These are phyloP conservation scores for Bauhinia variegata DNA, from an alignment of 306 rosid species.

Conservation along the genomic window DNA sequence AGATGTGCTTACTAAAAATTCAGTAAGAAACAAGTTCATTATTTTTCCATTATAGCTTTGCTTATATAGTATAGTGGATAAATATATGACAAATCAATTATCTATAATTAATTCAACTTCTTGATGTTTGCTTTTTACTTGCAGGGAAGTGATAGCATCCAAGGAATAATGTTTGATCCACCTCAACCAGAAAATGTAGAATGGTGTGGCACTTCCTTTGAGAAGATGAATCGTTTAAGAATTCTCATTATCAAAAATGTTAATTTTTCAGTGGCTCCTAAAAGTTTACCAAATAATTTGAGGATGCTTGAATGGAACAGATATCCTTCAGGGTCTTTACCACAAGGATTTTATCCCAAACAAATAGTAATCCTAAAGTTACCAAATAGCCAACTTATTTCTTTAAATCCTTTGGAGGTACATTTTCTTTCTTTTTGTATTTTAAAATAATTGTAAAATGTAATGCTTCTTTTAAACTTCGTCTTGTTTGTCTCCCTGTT, in stretches of 20 bases:
- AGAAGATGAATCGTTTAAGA: constrained; percentile 10
- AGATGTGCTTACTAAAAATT: not conserved
- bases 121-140: not conserved
- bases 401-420: constrained; percentile 2
- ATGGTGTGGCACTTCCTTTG: not conserved
- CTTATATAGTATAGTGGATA: not conserved
- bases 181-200: not conserved
- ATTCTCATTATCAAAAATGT: not conserved
- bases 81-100: not conserved
- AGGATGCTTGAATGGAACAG: constrained; percentile 2
- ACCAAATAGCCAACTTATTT: not conserved
- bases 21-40: not conserved
- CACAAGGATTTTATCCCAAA: not conserved
- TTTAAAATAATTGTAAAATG: not conserved
- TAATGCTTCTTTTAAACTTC: too few relatives aligned
- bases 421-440: not conserved
- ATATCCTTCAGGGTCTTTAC: not conserved
- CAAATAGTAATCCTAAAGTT: not conserved
- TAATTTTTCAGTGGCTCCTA: not conserved
- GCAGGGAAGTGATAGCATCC: not conserved
- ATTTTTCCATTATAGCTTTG: not conserved
- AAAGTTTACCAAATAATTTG: not conserved
- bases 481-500: too few relatives aligned
- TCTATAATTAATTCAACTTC: not conserved
- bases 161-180: not conserved